These are phyloP conservation scores for Cornus suecica DNA, from an alignment of 148 eudicot species.

Conservation along the genomic window DNA sequence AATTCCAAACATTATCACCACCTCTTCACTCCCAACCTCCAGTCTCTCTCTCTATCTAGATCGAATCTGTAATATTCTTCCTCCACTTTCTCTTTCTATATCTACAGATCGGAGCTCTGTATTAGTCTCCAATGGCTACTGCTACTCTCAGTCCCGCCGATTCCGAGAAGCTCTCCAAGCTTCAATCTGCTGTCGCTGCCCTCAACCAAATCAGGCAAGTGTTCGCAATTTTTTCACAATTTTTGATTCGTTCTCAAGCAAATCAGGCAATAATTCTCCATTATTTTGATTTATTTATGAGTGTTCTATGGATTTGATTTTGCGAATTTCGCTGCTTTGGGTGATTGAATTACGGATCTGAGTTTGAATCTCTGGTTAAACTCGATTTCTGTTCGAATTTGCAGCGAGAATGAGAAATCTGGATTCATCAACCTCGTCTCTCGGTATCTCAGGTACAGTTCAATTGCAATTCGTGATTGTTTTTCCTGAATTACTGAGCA, in stretches of 20 bases:
- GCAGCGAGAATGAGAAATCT: slow-evolving; percentile 95
- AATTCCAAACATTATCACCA: not conserved
- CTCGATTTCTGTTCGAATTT: slow-evolving; percentile 3
- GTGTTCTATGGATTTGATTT: not conserved
- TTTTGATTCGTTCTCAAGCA: not conserved
- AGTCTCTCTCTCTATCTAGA: not conserved
- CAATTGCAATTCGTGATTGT: not conserved
- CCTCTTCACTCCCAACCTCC: not conserved
- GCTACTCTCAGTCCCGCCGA: slow-evolving; percentile 45
- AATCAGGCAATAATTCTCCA: no score
- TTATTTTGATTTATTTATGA: not conserved
- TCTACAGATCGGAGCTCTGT: slow-evolving; percentile 19
- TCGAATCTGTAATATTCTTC: not conserved
- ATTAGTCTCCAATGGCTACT: slow-evolving; percentile 41
- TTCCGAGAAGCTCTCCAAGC: slow-evolving; percentile 60
- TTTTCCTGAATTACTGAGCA: not conserved
- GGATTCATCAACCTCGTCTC: slow-evolving; percentile 87
- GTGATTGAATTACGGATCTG: slow-evolving; percentile 13
- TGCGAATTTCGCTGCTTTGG: not conserved
- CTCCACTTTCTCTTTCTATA: not conserved
- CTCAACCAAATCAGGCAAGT: slow-evolving; percentile 66
- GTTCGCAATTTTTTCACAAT: not conserved
- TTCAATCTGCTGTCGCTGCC: slow-evolving; percentile 50
- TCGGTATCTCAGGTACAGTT: slow-evolving; percentile 79
- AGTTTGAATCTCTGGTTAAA: not conserved